Conservation (phyloP, 1,284 basidiomycete species). For the Chalciporus piperatoides region DNA sequence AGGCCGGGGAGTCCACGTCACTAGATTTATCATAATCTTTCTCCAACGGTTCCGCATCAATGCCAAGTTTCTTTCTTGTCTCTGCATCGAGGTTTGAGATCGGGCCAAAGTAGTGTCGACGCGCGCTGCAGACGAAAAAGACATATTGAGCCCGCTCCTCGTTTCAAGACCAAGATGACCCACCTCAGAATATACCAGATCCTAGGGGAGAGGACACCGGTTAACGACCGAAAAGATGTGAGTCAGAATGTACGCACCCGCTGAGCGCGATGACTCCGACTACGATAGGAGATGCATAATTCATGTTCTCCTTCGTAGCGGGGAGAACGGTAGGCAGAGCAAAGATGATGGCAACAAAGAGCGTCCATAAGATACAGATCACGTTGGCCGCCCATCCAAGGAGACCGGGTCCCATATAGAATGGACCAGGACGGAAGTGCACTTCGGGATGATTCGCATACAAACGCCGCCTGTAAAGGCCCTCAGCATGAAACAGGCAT, state of each 20-base stretch:
- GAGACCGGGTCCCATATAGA: constrained; percentile 72
- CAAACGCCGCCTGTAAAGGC: constrained; percentile 47
- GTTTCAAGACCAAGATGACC: background rate
- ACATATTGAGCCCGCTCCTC: background rate
- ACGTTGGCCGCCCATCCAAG: constrained; percentile 64
- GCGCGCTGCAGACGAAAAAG: background rate
- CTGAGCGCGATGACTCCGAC: constrained; percentile 32
- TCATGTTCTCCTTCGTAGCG: constrained; percentile 69
- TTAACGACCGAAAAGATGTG: background rate
- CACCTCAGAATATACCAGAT: constrained; percentile 19
- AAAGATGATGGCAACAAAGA: constrained; percentile 66
- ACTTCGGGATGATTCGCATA: constrained; percentile 79
- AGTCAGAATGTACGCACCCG: constrained; percentile 8
- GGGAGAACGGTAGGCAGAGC: constrained; percentile 66
- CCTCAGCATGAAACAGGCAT: background rate
- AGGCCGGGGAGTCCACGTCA: background rate
- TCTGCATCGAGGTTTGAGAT: background rate
- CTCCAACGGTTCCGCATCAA: background rate
- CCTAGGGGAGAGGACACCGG: constrained; percentile 26
- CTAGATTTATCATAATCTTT: background rate
- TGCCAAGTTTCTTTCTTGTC: background rate
- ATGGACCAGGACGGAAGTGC: constrained; percentile 81
- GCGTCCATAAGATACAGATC: constrained; percentile 65
- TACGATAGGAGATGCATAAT: constrained; percentile 55
- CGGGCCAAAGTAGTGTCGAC: background rate